These are phyloP conservation scores for Tetrapisispora taiwanensis DNA, from an alignment of 805 yeast species.

Conservation along the genomic window DNA sequence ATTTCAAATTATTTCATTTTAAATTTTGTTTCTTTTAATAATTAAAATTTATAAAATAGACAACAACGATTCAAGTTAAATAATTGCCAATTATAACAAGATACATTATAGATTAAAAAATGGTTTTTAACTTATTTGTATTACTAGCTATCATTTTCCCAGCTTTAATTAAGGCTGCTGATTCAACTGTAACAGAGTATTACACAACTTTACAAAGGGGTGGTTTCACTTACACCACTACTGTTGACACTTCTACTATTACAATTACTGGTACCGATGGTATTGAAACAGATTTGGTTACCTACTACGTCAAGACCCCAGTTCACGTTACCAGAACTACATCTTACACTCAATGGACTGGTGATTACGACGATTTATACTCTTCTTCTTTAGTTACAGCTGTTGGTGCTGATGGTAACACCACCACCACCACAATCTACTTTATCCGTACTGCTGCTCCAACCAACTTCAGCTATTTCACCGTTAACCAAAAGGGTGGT, in stretches of 20 bases:
- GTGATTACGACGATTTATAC: background rate
- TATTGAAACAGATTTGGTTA: background rate
- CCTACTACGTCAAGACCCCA: constrained; percentile 3
- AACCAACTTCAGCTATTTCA: background rate
- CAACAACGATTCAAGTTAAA: background rate
- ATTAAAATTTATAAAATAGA: background rate
- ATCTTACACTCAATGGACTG: background rate
- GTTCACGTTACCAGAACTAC: background rate
- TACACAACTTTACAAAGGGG: background rate
- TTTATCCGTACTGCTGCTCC: background rate
- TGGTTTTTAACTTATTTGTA: background rate
- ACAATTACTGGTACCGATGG: constrained; percentile 3
- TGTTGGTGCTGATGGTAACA: background rate
- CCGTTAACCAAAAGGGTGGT: background rate
- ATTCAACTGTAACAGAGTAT: background rate
- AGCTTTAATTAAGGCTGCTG: background rate
- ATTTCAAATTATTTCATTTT: no score
- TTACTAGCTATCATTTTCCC: background rate
- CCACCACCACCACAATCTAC: constrained; percentile 1
- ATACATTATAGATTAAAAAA: background rate
- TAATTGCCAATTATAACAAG: background rate
- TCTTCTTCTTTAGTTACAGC: background rate
- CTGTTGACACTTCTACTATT: background rate
- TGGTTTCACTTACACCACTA: constrained; percentile 2
- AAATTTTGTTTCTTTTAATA: no score